phyloP scores from a whole-genome alignment of 495 filamentous ascomycete species.

The Neurospora pannonica region DNA sequence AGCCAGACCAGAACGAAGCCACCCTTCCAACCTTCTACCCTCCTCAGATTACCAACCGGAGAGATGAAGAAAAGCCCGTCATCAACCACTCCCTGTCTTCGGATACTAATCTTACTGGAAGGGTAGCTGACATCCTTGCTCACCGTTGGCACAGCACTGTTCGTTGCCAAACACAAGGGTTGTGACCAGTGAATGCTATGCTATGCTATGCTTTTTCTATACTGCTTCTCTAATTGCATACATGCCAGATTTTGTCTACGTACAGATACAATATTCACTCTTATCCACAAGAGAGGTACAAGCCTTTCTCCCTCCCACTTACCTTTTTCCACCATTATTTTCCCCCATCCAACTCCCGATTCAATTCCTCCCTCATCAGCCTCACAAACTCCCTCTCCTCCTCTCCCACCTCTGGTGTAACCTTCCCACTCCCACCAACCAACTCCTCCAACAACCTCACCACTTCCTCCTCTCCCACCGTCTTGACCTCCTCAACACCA shows the following conservation, averaged over 20 bases:
- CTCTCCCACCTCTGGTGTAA: not conserved
- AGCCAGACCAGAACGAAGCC: not conserved
- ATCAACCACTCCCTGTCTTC: not conserved
- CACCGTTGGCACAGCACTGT: not conserved
- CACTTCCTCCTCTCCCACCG: conserved; percentile 8
- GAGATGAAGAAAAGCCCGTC: not conserved
- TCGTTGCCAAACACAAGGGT: not conserved
- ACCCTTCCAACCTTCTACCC: too few species aligned
- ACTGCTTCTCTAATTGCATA: not conserved
- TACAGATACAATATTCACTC: not conserved
- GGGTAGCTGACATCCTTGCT: not conserved
- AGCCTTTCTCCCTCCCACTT: not conserved
- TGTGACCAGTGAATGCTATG: not conserved
- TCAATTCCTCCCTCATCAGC: not conserved
- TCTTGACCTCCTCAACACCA: conserved; percentile 15
- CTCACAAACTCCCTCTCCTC: conserved; percentile 14
- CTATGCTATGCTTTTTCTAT: not conserved
- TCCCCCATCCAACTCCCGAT: not conserved
- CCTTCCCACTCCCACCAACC: not conserved
- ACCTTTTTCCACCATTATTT: not conserved
- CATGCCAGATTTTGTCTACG: not conserved
- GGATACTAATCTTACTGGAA: not conserved
- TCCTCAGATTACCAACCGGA: not conserved
- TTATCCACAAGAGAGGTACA: not conserved
- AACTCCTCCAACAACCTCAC: conserved; percentile 12